A percentile compares a stretch with the other conserved stretches of the same genome.
Conservation (phyloP, 306 rosid species). For the Oemleria cerasiformis region DNA sequence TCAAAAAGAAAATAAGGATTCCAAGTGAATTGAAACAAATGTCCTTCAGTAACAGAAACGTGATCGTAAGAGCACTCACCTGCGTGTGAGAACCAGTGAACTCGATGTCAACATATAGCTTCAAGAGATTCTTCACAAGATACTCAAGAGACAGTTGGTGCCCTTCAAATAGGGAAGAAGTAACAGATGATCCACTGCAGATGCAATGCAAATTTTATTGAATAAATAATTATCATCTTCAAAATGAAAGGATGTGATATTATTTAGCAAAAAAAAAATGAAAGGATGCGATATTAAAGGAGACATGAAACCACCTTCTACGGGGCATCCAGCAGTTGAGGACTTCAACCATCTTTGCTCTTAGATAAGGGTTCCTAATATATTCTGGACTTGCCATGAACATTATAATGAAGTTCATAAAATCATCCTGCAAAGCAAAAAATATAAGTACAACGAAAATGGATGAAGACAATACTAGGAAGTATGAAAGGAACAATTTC, state of each 20-base stretch:
- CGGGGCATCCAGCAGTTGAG: slow-evolving; percentile 98
- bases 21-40: background rate
- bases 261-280: background rate
- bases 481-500: slow-evolving; percentile 5
- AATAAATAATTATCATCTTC: slow-evolving; percentile 29
- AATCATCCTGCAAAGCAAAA: slow-evolving; percentile 74
- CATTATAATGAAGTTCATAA: slow-evolving; percentile 96
- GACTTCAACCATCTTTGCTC: slow-evolving; percentile 99
- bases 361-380: slow-evolving; percentile 85
- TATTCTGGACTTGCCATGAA: slow-evolving; percentile 94
- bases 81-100: slow-evolving; percentile 98
- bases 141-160: slow-evolving; percentile 89
- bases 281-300: slow-evolving; percentile 18
- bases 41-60: background rate
- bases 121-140: slow-evolving; percentile 95
- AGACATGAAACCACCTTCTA: slow-evolving; percentile 55
- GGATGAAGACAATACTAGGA: slow-evolving; percentile 12
- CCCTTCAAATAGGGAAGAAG: slow-evolving; percentile 86
- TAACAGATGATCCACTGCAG: slow-evolving; percentile 69
- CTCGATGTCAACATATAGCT: slow-evolving; percentile 97
- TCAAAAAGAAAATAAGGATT: slow-evolving; percentile 18
- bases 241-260: slow-evolving; percentile 12
- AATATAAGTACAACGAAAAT: slow-evolving; percentile 6
- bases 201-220: slow-evolving; percentile 20
- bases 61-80: slow-evolving; percentile 34